Base-by-base conservation (phyloP, 2,329 filamentous ascomycete species). In the Ceratocystis papillata region DNA sequence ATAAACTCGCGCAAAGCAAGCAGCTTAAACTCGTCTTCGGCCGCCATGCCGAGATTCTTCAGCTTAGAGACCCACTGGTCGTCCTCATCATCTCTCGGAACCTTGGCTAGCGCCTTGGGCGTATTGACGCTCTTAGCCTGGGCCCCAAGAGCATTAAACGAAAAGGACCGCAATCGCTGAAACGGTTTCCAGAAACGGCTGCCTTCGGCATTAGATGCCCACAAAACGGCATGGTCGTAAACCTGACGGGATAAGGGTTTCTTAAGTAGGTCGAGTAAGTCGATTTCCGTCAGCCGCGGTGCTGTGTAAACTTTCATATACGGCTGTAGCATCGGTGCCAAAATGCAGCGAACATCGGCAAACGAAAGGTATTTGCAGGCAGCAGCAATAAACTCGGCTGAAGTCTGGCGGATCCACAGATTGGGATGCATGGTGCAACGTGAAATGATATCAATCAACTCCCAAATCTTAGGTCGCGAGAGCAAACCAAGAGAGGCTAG, bases 361-460 rank as follows among this genome's bases (percentile, higher is more conserved):
- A 83, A 78, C 0, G 89, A 89, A 17, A 97, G 75, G 71, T 87
- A 91, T 67, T 80, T 86, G 1, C 89, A 87, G 0, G 89, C 84
- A 65, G 88, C 85, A 2, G 90, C 85, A 46, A 97, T 79, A 70
- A 96, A 96, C 69, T 93, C 86, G 6, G 88, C 83, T 2, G 93
- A 87, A 8, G 93, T 89, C 76, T 97, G 93, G 46, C 93, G 85
- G 64, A 99, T 92, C 93, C 94, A 99, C 7, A 90, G 79, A 71
- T 96, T 97, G 0, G 94, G 94, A 73, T 99, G 94, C 79, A 96
- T 87, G 12, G 92, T 87, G 72, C 97, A 96, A 2, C 91, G 85
- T 5, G 83, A 87, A 15, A 93, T 84, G 48, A 93, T 85, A 68
- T 95, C 87, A 25, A 96, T 84, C 48, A 99, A 79, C 73, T 96